Evolutionary conservation across 768 basidiomycete genomes (phyloP).

Genomic region (Podaxis sp.): DNA sequence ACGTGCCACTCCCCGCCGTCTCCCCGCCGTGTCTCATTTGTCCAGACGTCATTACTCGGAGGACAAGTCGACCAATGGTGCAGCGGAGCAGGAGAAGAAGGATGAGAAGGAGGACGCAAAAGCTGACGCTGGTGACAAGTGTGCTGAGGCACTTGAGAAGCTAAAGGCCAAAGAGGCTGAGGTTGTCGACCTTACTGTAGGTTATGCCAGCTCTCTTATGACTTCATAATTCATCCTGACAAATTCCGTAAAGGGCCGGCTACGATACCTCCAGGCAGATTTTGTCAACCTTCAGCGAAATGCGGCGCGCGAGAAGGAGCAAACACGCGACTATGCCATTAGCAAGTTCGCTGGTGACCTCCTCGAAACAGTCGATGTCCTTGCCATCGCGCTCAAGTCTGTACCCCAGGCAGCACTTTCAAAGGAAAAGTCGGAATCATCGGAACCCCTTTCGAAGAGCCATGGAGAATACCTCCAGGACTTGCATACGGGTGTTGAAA

Average conservation of each 20-base stretch:
- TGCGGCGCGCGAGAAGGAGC: slow-evolving; percentile 86
- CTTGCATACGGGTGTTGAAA: slow-evolving; percentile 82
- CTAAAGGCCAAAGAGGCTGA: slow-evolving; percentile 81
- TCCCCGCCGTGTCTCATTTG: slow-evolving; percentile 25
- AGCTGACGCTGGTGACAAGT: slow-evolving; percentile 25
- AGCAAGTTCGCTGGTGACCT: slow-evolving; percentile 87
- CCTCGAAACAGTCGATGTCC: slow-evolving; percentile 88
- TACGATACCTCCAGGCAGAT: slow-evolving; percentile 93
- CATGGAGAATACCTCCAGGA: slow-evolving; percentile 60
- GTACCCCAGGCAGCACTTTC: slow-evolving; percentile 55
- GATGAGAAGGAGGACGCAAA: slow-evolving; percentile 25
- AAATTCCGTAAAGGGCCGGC: slow-evolving; percentile 59
- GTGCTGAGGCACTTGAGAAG: slow-evolving; percentile 43
- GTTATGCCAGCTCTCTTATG: slow-evolving; percentile 26
- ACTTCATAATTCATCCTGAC: slow-evolving; percentile 11
- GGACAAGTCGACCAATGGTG: slow-evolving; percentile 37
- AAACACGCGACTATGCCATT: slow-evolving; percentile 92
- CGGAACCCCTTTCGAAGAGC: slow-evolving; percentile 43
- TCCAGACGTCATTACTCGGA: slow-evolving; percentile 59
- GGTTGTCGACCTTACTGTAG: slow-evolving; percentile 80
- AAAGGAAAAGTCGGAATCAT: slow-evolving; percentile 15
- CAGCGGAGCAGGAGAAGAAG: slow-evolving; percentile 25
- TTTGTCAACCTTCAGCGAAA: slow-evolving; percentile 94
- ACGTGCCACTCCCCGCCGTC: slow-evolving; percentile 32
- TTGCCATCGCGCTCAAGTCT: slow-evolving; percentile 79